Percentiles rank a stretch among this genome's conserved stretches.
Evolutionary conservation across 805 yeast species (phyloP).

Genomic region (Wickerhamiella alocasiicola): DNA sequence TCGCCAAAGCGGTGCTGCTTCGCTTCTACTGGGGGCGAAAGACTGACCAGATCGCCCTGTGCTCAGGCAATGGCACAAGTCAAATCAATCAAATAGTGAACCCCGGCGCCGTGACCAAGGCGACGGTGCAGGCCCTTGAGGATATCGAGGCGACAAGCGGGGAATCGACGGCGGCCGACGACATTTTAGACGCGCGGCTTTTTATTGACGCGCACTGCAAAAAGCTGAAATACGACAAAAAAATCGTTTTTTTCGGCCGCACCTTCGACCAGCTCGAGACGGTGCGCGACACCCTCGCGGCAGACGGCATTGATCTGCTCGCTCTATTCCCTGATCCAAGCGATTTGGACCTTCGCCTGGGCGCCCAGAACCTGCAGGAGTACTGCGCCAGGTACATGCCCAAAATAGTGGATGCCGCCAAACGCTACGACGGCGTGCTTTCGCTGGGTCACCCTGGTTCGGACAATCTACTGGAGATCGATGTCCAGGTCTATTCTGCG

Average conservation of each 20-base stretch:
- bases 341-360: not conserved
- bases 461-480: not conserved
- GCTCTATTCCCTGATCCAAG: not conserved
- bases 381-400: not conserved
- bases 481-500: slow-evolving; percentile 1
- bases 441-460: slow-evolving; percentile 3
- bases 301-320: not conserved
- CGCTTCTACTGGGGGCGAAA: slow-evolving; percentile 12
- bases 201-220: slow-evolving; percentile 16
- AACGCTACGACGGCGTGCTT: slow-evolving; percentile 1
- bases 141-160: not conserved
- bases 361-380: not conserved
- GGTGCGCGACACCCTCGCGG: not conserved
- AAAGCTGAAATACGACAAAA: slow-evolving; percentile 10
- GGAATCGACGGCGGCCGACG: not conserved
- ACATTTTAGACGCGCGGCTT: slow-evolving; percentile 12
- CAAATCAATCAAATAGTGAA: not conserved
- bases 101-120: slow-evolving; percentile 23
- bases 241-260: slow-evolving; percentile 2
- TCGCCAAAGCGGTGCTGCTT: slow-evolving; percentile 5
- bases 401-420: not conserved
- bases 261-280: slow-evolving; percentile 11
- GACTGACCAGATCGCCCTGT: slow-evolving; percentile 12
- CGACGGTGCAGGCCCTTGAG: slow-evolving; percentile 23
- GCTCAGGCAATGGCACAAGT: slow-evolving; percentile 4